Evolutionary conservation across 2,329 filamentous ascomycete genomes (phyloP), one percentile per base, ranked within the genome.

Genomic region (Stagonosporopsis rhizophila): DNA sequence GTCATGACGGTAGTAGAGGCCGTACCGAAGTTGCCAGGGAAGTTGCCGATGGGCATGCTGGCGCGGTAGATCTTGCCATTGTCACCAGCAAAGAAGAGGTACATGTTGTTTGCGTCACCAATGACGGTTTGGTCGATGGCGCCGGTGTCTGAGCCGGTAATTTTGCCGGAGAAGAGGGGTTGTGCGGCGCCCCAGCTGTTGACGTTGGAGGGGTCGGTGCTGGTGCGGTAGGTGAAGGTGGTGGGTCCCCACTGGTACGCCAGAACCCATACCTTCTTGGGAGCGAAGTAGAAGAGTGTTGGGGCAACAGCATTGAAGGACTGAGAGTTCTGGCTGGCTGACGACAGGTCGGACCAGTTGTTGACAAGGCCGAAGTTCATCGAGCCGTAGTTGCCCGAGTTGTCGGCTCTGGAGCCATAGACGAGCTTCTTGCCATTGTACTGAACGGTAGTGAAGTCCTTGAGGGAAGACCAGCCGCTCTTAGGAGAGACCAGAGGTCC

Each of bases 81-180:
- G 74, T 89, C 87, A 7, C 85, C 87, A 0, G 81, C 80, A 63
- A 89, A 89, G 81, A 89, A 89, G 4, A 89, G 77, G 64, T 88
- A 88, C 84, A 88, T 88, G 74, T 83, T 82, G 6, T 69, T 73
- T 67, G 73, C 74, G 70, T 89, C 87, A 37, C 83, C 85, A 60
- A 89, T 89, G 52, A 89, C 61, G 0, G 85, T 84, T 74, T 87
- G 85, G 71, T 89, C 86, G 58, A 89, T 88, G 11, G 78, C 68
- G 0, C 84, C 85, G 0, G 82, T 86, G 71, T 72, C 68, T 8
- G 82, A 82, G 52, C 67, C 78, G 0, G 78, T 69, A 64, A 88
- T 84, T 19, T 68, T 78, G 12, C 86, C 85, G 0, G 79, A 75
- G 75, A 86, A 88, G 42, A 89, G 82, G 4, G 84, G 64, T 70